Percentiles rank a stretch among this genome's conserved stretches.
These are phyloP conservation scores for Cladosporium sp. DNA, from an alignment of 2,329 filamentous ascomycete genomes.

Conservation along the genomic window DNA sequence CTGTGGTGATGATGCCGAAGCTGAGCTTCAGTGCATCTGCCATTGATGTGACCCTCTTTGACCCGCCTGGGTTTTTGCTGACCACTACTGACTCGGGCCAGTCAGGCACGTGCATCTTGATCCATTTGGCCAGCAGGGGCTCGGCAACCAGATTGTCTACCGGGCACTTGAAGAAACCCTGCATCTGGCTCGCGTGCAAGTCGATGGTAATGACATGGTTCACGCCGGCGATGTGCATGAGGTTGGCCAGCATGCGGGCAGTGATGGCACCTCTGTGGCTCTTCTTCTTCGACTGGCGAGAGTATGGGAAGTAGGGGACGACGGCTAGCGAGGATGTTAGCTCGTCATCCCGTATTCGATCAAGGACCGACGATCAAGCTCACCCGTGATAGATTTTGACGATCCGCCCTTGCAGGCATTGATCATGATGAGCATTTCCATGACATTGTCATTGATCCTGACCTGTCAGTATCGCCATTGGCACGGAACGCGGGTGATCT, in stretches of 20 bases:
- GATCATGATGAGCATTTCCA: slow-evolving; percentile 99
- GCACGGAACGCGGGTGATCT: slow-evolving; percentile 18
- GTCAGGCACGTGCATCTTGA: slow-evolving; percentile 76
- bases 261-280: slow-evolving; percentile 94
- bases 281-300: slow-evolving; percentile 98
- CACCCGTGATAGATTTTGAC: slow-evolving; percentile 93
- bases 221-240: slow-evolving; percentile 87
- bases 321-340: slow-evolving; percentile 55
- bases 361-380: slow-evolving; percentile 28
- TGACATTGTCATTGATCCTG: slow-evolving; percentile 93
- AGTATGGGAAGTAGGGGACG: slow-evolving; percentile 97
- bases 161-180: slow-evolving; percentile 96
- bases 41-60: slow-evolving; percentile 91
- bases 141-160: slow-evolving; percentile 97
- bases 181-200: slow-evolving; percentile 90
- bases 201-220: slow-evolving; percentile 98
- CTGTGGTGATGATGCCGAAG: slow-evolving; percentile 93
- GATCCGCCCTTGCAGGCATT: slow-evolving; percentile 97
- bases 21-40: slow-evolving; percentile 95
- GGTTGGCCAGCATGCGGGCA: slow-evolving; percentile 92
- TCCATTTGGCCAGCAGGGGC: slow-evolving; percentile 92
- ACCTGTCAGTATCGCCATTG: slow-evolving; percentile 16
- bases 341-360: slow-evolving; percentile 1
- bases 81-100: slow-evolving; percentile 94
- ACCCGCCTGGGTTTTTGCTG: slow-evolving; percentile 96